phyloP scores from a whole-genome alignment of 495 filamentous ascomycete genomes.

The Penicillium angulare region DNA sequence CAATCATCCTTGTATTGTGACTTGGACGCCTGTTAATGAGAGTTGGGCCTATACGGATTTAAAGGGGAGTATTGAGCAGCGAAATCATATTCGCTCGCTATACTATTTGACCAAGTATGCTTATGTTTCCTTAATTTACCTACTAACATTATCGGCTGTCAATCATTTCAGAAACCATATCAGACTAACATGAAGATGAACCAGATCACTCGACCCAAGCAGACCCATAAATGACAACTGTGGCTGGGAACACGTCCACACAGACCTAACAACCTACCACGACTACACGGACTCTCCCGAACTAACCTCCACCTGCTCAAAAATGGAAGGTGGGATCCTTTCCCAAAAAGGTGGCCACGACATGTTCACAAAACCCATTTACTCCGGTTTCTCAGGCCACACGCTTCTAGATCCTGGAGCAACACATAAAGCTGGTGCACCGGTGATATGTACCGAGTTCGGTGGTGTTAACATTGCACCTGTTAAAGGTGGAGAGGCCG shows the following conservation, averaged over 20 bases:
- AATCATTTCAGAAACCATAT: neutral
- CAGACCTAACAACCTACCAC: conserved; percentile 60
- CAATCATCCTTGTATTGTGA: conserved; percentile 59
- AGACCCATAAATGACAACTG: conserved; percentile 64
- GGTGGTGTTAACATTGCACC: conserved; percentile 59
- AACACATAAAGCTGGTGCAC: conserved; percentile 45
- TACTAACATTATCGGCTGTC: no score
- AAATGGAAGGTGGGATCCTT: conserved; percentile 43
- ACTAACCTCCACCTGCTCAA: conserved; percentile 46
- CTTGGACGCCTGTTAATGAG: conserved; percentile 62
- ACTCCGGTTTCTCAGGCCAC: conserved; percentile 18
- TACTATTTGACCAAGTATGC: conserved; percentile 59
- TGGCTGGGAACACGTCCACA: conserved; percentile 60
- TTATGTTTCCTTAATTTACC: neutral
- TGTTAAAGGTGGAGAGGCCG: conserved; percentile 21
- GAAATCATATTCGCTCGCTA: conserved; percentile 55
- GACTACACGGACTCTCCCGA: conserved; percentile 54
- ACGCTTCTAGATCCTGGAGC: conserved; percentile 40
- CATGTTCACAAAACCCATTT: conserved; percentile 48
- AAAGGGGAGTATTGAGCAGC: conserved; percentile 49
- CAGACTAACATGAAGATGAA: neutral
- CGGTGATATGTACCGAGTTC: conserved; percentile 58
- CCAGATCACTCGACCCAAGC: conserved; percentile 52
- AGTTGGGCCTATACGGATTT: conserved; percentile 58
- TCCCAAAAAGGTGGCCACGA: conserved; percentile 39